Percentiles rank a stretch among this genome's conserved stretches.
Evolutionary conservation across 2,329 filamentous ascomycete genomes (phyloP).

Genomic region (Aulographum hederae): DNA sequence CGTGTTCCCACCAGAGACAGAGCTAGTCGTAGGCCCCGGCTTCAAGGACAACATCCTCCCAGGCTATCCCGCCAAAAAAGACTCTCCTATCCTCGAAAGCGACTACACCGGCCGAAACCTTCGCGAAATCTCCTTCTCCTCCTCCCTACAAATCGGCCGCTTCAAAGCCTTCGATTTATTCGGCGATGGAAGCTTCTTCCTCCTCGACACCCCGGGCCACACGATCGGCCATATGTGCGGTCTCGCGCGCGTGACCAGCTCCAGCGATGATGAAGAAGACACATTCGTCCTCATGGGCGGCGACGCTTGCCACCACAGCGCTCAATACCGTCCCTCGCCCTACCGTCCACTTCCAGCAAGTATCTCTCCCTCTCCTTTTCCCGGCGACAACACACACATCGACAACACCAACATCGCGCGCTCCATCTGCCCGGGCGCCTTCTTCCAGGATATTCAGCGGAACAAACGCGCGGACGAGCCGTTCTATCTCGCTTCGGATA

Average conservation of each 20-base stretch:
- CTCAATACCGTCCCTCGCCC: constrained; percentile 25
- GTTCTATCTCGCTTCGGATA: constrained; percentile 16
- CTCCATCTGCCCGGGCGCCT: constrained; percentile 19
- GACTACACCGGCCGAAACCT: constrained; percentile 10
- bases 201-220: constrained; percentile 31
- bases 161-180: constrained; percentile 35
- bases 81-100: constrained; percentile 9
- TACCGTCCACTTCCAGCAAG: constrained; percentile 20
- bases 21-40: constrained; percentile 34
- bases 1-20: constrained; percentile 25
- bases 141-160: constrained; percentile 21
- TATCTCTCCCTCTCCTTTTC: constrained; percentile 14
- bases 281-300: constrained; percentile 5
- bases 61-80: constrained; percentile 22
- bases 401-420: constrained; percentile 4
- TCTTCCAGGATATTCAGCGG: constrained; percentile 21
- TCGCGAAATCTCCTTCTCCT: constrained; percentile 9
- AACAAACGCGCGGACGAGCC: constrained; percentile 14
- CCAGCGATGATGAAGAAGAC: neutral
- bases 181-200: constrained; percentile 36
- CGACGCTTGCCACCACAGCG: constrained; percentile 19
- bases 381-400: no score
- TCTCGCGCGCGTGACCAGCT: constrained; percentile 4
- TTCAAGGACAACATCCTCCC: constrained; percentile 28
- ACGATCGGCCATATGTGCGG: constrained; percentile 5